phyloP scores from a whole-genome alignment of 2,329 filamentous ascomycete genomes.

The Cladophialophora yegresii region DNA sequence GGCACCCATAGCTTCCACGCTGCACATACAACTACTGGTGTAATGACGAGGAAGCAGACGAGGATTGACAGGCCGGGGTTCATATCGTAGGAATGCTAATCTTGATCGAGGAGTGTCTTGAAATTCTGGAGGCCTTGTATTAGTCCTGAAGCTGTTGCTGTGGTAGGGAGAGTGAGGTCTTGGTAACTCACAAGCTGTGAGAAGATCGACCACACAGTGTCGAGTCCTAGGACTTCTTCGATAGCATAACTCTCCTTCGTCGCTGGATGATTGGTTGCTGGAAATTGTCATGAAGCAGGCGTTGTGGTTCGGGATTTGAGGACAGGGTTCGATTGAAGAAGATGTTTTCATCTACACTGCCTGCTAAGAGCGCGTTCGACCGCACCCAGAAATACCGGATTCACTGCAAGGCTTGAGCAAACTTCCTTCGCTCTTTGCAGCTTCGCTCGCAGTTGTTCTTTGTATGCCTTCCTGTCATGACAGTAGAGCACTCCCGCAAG shows the following conservation, averaged over 20 bases:
- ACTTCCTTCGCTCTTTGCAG: slow-evolving; percentile 37
- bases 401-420: slow-evolving; percentile 31
- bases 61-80: slow-evolving; percentile 35
- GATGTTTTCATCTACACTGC: slow-evolving; percentile 30
- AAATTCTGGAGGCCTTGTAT: not conserved
- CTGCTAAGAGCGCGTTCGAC: slow-evolving; percentile 38
- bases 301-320: not conserved
- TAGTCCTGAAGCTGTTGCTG: not conserved
- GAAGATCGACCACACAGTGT: not conserved
- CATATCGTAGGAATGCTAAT: slow-evolving; percentile 24
- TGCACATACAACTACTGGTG: slow-evolving; percentile 31
- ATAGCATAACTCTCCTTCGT: not conserved
- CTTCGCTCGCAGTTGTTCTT: slow-evolving; percentile 17
- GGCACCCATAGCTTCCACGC: slow-evolving; percentile 35
- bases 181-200: not conserved
- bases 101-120: not conserved
- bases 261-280: not conserved
- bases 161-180: not conserved
- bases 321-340: not conserved
- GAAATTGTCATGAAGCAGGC: not conserved
- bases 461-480: slow-evolving; percentile 16
- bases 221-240: not conserved
- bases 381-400: slow-evolving; percentile 19
- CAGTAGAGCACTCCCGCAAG: slow-evolving; percentile 42
- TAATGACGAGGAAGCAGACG: slow-evolving; percentile 37